phyloP scores from a whole-genome alignment of 305 asterid species.

The Rubia occidens region DNA sequence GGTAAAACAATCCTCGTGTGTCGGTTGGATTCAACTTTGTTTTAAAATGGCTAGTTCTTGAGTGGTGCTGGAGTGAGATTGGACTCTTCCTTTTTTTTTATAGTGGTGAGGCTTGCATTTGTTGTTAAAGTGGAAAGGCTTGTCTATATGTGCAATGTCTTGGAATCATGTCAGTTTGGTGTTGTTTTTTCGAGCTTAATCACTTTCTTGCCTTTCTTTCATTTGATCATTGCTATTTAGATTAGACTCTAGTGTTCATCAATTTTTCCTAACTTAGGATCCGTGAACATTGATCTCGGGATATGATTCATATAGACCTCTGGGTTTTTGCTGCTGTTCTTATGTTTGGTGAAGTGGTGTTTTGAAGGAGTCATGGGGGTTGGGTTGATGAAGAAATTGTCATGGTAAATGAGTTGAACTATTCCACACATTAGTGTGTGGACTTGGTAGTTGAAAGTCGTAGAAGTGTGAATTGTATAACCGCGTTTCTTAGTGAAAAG shows the following conservation, averaged over 20 bases:
- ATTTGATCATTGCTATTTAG: not conserved
- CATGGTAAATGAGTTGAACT: constrained; percentile 2
- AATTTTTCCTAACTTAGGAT: not conserved
- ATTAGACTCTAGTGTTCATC: not conserved
- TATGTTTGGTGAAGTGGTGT: not conserved
- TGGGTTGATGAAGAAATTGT: constrained; percentile 1
- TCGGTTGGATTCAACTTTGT: not conserved
- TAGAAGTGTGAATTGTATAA: not conserved
- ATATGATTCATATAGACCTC: too few species aligned
- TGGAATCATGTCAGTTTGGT: not conserved
- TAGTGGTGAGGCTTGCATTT: constrained; percentile 29
- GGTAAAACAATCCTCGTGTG: constrained; percentile 1
- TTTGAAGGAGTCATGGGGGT: constrained; percentile 2
- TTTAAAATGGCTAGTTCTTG: not conserved
- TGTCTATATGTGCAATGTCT: constrained; percentile 30
- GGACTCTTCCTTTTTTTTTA: constrained; percentile 22
- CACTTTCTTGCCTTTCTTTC: not conserved
- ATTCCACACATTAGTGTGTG: not conserved
- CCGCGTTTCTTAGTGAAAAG: not conserved
- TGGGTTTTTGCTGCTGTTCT: too few species aligned
- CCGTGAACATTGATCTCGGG: not conserved
- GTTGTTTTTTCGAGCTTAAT: not conserved
- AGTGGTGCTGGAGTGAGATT: constrained; percentile 25
- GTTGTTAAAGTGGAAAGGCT: constrained; percentile 27
- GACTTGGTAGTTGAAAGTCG: not conserved